Conservation (phyloP, 1,284 basidiomycete species). For the Ganoderma lucidum region DNA sequence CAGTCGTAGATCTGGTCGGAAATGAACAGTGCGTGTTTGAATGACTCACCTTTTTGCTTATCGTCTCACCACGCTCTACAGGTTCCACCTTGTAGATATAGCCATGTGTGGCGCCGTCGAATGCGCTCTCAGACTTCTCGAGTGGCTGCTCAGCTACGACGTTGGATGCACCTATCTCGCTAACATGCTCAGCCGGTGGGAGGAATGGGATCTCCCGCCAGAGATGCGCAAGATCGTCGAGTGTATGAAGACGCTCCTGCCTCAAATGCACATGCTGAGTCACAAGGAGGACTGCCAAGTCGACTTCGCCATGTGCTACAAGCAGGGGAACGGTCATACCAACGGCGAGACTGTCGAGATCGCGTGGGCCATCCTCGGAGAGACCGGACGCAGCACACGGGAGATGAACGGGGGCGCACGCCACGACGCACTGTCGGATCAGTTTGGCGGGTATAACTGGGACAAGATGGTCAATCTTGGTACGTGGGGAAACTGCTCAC, state of each 20-base stretch:
- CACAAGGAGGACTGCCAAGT: constrained; percentile 16
- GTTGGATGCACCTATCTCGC: not conserved
- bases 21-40: constrained; percentile 6
- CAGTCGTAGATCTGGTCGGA: not conserved
- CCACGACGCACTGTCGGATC: not conserved
- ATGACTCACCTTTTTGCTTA: too few species aligned
- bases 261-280: constrained; percentile 14
- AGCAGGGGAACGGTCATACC: not conserved
- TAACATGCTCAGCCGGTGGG: not conserved
- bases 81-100: not conserved
- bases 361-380: constrained; percentile 6
- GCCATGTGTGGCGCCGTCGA: not conserved
- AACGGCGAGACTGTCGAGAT: constrained; percentile 20
- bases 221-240: not conserved
- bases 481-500: too few species aligned
- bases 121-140: not conserved
- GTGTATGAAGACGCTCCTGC: not conserved
- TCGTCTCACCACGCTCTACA: not conserved
- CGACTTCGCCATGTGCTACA: constrained; percentile 14
- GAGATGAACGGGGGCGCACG: not conserved
- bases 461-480: not conserved
- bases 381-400: not conserved
- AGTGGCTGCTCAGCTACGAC: not conserved
- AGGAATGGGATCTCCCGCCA: not conserved
- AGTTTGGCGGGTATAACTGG: not conserved